phyloP scores from a whole-genome alignment of 352 stramenopile species.

The Elongisporangium senticosum region DNA sequence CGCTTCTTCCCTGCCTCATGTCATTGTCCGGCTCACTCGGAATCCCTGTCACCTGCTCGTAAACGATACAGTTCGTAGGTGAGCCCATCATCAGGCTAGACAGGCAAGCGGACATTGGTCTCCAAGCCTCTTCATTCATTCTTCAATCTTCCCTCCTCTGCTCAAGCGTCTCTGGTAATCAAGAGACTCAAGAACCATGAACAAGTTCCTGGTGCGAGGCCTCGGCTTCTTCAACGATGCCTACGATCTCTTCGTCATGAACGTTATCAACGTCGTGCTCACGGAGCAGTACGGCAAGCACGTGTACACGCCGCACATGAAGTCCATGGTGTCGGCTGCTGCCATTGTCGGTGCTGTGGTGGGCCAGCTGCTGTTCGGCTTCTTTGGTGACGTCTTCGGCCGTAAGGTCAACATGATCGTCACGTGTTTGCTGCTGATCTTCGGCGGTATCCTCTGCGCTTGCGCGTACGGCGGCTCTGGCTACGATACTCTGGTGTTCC shows the following conservation, averaged over 20 bases:
- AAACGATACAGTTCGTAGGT: neutral
- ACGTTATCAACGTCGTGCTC: constrained; percentile 76
- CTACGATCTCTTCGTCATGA: constrained; percentile 83
- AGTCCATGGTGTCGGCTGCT: constrained; percentile 26
- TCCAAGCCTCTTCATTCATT: constrained; percentile 10
- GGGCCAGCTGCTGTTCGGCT: constrained; percentile 29
- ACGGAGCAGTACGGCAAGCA: constrained; percentile 61
- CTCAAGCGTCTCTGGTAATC: constrained; percentile 5
- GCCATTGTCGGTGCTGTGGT: constrained; percentile 26
- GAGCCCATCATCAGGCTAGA: neutral
- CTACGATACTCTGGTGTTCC: constrained; percentile 49
- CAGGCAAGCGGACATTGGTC: neutral
- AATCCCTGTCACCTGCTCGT: neutral
- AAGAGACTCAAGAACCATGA: constrained; percentile 20
- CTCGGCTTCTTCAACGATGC: constrained; percentile 78
- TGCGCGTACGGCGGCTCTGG: constrained; percentile 36
- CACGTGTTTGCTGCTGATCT: constrained; percentile 62
- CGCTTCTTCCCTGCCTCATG: neutral
- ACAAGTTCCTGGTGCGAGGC: constrained; percentile 61
- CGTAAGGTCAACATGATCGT: constrained; percentile 55
- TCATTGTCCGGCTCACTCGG: neutral
- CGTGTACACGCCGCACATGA: constrained; percentile 37
- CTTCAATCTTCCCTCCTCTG: constrained; percentile 11
- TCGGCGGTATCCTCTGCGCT: constrained; percentile 59
- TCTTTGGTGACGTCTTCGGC: constrained; percentile 30